Evolutionary conservation across 2,329 filamentous ascomycete genomes (phyloP), one percentile per base, ranked within the genome.

Genomic region (Fusarium kyushuense): DNA sequence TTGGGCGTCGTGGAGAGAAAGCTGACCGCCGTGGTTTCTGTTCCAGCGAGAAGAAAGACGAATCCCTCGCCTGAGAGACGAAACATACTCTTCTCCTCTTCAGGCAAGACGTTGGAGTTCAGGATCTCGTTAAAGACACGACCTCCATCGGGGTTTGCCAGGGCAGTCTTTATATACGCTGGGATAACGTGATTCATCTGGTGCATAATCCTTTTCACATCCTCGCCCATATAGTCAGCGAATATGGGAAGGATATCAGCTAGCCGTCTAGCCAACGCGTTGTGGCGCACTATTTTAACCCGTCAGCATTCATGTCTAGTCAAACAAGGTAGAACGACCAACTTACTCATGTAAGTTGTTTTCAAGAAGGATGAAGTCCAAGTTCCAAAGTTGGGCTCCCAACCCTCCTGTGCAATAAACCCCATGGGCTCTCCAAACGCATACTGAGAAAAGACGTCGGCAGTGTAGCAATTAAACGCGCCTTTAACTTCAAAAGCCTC

Each of bases 1-100:
- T 5, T 4, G 5, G 17, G 3, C 2, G 11, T 19, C 1, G 7
- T n/a, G 4, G 3, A 11, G 32, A 4, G 2, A 12, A 11, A 6
- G 14, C 77, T 74, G 25, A 77, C 77, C 11, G 75, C 76, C 13
- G 71, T 75, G 3, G 77, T 83, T 64, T 83, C 80, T 0, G 77
- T 78, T 1, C 80, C 81, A 4, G 78, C 81, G 4, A 73, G 64
- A 1, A 82, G 51, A 27, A 83, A 59, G 6, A 74, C 66, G 27
- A 77, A 76, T 0, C 76, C 80, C 52, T 84, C 81, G 6, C 81
- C 74, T 7, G 73, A 73, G 2, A 82, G 70, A 2, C 79, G 72
- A 23, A 74, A 69, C 5, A 70, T 67, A 1, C 72, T 76, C 40
- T 79, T 79, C 48, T 84, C 80, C 13, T 78, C 66, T 65, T 69